Evolutionary conservation across 176 grass and related monocot species (phyloP).

Genomic region (Cenchrus americanus): DNA sequence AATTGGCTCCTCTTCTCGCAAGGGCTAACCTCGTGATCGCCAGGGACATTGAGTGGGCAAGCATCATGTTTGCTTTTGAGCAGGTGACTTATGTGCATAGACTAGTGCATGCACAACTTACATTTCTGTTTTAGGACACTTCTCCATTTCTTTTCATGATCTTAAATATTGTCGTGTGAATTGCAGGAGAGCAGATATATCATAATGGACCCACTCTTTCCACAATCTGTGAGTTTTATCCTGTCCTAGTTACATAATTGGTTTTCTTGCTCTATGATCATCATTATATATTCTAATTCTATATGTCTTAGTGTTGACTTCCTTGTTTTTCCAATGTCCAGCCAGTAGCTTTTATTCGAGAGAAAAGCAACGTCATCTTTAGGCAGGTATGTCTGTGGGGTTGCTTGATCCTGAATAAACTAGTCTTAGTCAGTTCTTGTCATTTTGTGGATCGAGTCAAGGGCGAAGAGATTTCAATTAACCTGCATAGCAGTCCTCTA

Average conservation of each 20-base stretch:
- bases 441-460: conserved; percentile 1
- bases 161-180: conserved; percentile 35
- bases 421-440: neutral
- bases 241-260: conserved; percentile 14
- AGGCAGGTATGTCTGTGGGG: conserved; percentile 68
- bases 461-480: neutral
- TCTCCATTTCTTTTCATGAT: conserved; percentile 21
- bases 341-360: conserved; percentile 82
- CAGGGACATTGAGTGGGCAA: conserved; percentile 97
- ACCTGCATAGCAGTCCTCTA: neutral
- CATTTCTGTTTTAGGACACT: conserved; percentile 9
- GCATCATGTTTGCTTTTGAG: conserved; percentile 86
- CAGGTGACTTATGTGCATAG: conserved; percentile 66
- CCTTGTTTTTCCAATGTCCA: conserved; percentile 55
- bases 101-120: neutral
- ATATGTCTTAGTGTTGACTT: conserved; percentile 1
- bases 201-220: conserved; percentile 80
- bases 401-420: conserved; percentile 31
- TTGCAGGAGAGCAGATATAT: conserved; percentile 91
- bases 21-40: conserved; percentile 83
- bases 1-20: conserved; percentile 66
- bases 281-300: conserved; percentile 9
- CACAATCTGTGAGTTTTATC: conserved; percentile 63
- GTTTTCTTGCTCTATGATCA: neutral
- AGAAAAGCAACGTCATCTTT: conserved; percentile 90